phyloP scores from a whole-genome alignment of 2,329 filamentous ascomycete genomes.

The Periconia sp. region DNA sequence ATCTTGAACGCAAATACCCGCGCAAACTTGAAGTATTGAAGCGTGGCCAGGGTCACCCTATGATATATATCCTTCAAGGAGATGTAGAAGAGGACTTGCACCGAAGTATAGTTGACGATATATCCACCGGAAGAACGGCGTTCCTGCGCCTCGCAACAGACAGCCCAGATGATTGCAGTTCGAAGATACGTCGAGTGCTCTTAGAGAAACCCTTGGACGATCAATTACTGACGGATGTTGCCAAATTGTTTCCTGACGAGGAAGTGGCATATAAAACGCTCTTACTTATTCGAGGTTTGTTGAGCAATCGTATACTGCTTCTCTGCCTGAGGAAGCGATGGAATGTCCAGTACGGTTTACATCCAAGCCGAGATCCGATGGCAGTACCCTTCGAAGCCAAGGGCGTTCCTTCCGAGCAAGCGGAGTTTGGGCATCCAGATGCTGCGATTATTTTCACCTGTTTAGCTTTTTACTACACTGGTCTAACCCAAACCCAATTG shows the following conservation, averaged over 20 bases:
- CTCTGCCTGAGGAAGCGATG: constrained; percentile 64
- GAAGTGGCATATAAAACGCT: constrained; percentile 48
- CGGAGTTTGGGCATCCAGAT: constrained; percentile 71
- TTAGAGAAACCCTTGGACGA: too few species aligned
- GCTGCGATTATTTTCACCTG: constrained; percentile 45
- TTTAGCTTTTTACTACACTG: constrained; percentile 65
- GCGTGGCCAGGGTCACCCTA: constrained; percentile 50
- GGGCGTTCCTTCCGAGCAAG: constrained; percentile 61
- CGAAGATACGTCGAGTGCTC: constrained; percentile 1
- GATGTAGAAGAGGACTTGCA: constrained; percentile 39
- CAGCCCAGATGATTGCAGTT: constrained; percentile 40
- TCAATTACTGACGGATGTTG: too few species aligned
- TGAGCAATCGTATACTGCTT: constrained; percentile 62
- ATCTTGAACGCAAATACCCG: constrained; percentile 45
- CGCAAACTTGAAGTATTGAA: constrained; percentile 54
- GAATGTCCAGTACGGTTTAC: constrained; percentile 63
- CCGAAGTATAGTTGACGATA: constrained; percentile 28
- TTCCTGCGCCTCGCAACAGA: constrained; percentile 27
- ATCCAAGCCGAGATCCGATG: constrained; percentile 55
- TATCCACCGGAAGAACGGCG: constrained; percentile 30
- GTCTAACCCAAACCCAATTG: constrained; percentile 55
- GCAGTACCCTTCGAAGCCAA: constrained; percentile 68
- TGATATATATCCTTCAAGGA: constrained; percentile 57
- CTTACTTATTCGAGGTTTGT: constrained; percentile 63
- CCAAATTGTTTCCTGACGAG: constrained; percentile 36